These are phyloP conservation scores for Allium fistulosum DNA, from an alignment of 106 monocot genomes.

Conservation along the genomic window DNA sequence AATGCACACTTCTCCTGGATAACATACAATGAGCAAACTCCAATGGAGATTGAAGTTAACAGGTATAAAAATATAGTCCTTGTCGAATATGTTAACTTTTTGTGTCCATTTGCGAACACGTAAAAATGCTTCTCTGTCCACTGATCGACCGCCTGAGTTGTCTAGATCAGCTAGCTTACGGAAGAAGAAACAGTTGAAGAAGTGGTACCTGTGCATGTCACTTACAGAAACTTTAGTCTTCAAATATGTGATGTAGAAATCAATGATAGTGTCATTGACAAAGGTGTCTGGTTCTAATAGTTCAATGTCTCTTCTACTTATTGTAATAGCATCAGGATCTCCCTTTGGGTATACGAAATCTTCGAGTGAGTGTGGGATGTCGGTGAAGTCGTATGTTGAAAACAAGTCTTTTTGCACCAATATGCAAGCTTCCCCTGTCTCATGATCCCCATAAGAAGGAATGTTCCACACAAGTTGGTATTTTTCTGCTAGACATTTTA, in stretches of 20 bases:
- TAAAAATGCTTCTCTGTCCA: slow-evolving; percentile 80
- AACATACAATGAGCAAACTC: slow-evolving; percentile 90
- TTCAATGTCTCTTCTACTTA: slow-evolving; percentile 83
- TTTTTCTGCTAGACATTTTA: slow-evolving; percentile 48
- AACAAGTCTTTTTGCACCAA: slow-evolving; percentile 1
- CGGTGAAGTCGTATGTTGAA: background rate
- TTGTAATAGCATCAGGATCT: slow-evolving; percentile 95
- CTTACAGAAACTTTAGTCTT: slow-evolving; percentile 44
- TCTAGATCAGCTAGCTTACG: slow-evolving; percentile 91
- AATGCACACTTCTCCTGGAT: slow-evolving; percentile 73
- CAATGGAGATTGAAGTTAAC: slow-evolving; percentile 98
- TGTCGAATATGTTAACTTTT: slow-evolving; percentile 88
- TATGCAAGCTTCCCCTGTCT: too few relatives aligned
- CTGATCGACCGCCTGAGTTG: slow-evolving; percentile 48
- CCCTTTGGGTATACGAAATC: slow-evolving; percentile 91
- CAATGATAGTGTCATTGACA: slow-evolving; percentile 96
- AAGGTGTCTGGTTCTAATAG: slow-evolving; percentile 87
- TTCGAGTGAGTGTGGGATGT: slow-evolving; percentile 41
- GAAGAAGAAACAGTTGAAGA: slow-evolving; percentile 99
- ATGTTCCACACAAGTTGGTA: slow-evolving; percentile 58
- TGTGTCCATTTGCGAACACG: slow-evolving; percentile 98
- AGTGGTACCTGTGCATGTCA: slow-evolving; percentile 62
- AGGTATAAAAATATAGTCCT: slow-evolving; percentile 90
- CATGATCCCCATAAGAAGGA: slow-evolving; percentile 27
- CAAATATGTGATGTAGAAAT: slow-evolving; percentile 93